Percentiles rank a stretch among this genome's conserved stretches.
Conservation (phyloP, 2,329 filamentous ascomycete genomes). For the Scolecobasidium constrictum region DNA sequence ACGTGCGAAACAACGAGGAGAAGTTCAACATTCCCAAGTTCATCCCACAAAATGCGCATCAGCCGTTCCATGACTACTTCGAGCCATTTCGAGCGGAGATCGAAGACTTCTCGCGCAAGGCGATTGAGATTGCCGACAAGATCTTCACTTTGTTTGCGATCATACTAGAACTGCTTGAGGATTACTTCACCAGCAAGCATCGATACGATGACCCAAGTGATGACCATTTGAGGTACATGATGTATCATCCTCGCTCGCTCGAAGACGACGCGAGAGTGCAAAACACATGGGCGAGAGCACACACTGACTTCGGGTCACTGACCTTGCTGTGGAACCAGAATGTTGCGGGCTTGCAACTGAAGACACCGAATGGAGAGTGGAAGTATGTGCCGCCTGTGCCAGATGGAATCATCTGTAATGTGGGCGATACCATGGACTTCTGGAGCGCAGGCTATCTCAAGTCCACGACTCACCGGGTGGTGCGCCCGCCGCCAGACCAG, state of each 20-base stretch:
- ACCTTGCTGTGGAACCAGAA: conserved; percentile 49
- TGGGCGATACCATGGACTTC: background rate
- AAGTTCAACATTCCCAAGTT: conserved; percentile 14
- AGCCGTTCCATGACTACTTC: too few species aligned
- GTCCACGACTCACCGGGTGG: background rate
- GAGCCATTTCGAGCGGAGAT: too few species aligned
- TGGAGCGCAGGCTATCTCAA: background rate
- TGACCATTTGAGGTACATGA: conserved; percentile 15
- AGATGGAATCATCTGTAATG: background rate
- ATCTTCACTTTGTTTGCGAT: conserved; percentile 10
- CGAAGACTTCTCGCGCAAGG: too few species aligned
- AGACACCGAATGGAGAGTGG: conserved; percentile 24
- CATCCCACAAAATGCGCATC: conserved; percentile 12
- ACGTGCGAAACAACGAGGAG: conserved; percentile 9
- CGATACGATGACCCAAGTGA: conserved; percentile 13
- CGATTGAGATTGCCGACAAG: conserved; percentile 11
- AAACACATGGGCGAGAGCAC: too few species aligned
- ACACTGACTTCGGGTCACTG: conserved; percentile 46
- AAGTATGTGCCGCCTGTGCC: conserved; percentile 30
- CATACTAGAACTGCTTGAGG: conserved; percentile 13
- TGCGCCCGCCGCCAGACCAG: conserved; percentile 1
- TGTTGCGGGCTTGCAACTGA: conserved; percentile 45
- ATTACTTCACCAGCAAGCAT: conserved; percentile 13
- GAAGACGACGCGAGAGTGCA: too few species aligned
- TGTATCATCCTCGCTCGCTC: conserved; percentile 13